Base-by-base conservation (phyloP, 176 grass and related monocot species). In the Avena insularis region DNA sequence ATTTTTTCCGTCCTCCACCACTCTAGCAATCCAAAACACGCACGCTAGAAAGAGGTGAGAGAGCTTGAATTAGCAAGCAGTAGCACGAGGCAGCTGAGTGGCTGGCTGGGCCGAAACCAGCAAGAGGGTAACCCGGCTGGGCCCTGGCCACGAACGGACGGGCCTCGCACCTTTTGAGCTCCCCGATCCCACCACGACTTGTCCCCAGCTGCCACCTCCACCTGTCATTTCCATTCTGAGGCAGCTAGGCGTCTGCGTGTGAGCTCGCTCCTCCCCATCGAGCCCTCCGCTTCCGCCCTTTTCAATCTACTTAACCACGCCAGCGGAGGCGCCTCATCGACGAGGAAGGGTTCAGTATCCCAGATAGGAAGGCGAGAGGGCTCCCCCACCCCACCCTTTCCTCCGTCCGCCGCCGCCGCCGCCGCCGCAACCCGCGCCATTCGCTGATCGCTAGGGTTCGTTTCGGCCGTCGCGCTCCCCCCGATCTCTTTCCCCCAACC, bases 161-260 rank as follows among this genome's bases (percentile, higher is more conserved):
- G 46, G 38, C 8, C 46, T 15, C 9, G 61, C 35, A 79, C 53
- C 87, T 83, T 88, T 73, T 13, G 60, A 55, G 43, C 38, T 31
- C 9, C 29, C 63, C 36, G 77, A 82, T 47, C 87, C 74, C 87
- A 84, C 89, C 69, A 90, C 85, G 80, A 80, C 27, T 40, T 87
- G 80, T 79, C 79, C 72, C 11, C n/a, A 11, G 59, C 59, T 12
- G 21, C 21, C 79, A 43, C 40, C 40, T 43, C 40, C 15, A 77
- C 75, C 75, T 77, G 75, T 20, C 75, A 27, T 14, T 16, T 0
- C 19, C 31, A 43, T 36, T 64, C 58, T 74, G 78, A 9, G 5
- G 66, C 68, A 63, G 60, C 60, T 43, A 43, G 6, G 40, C 3
- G 65, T 70, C 15, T 40, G 68, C 46, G 71, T 49, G 40, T 27